Percentiles rank a stretch among this genome's conserved stretches.
Evolutionary conservation across 2,329 filamentous ascomycete genomes (phyloP).

Genomic region (Fusarium sp.): DNA sequence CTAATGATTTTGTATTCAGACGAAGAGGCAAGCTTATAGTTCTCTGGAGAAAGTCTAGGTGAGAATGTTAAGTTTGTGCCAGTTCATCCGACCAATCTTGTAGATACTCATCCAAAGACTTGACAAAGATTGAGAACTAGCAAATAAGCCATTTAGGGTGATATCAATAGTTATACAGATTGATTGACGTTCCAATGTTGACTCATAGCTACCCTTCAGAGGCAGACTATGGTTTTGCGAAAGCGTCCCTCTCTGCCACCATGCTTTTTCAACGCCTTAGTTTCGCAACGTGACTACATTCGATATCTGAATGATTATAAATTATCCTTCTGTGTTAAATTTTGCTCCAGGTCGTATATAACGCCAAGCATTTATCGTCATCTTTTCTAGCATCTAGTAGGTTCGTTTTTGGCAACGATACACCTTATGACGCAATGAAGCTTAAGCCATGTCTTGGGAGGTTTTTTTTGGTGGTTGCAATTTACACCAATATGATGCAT

Average conservation of each 20-base stretch:
- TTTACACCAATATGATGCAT: not conserved
- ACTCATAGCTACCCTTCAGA: not conserved
- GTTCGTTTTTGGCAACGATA: not conserved
- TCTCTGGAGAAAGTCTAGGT: rapidly evolving
- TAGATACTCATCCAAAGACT: not conserved
- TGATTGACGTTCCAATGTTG: not conserved
- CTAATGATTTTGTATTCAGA: rapidly evolving
- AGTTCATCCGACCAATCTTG: not conserved
- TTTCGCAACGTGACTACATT: too few relatives aligned
- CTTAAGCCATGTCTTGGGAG: not conserved
- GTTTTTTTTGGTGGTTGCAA: not conserved
- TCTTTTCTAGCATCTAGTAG: not conserved
- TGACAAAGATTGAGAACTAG: rapidly evolving
- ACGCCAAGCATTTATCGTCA: not conserved
- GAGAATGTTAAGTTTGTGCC: not conserved
- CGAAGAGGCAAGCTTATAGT: not conserved
- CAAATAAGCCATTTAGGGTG: not conserved
- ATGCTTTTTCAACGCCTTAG: rapidly evolving
- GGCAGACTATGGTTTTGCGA: not conserved
- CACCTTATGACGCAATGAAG: not conserved
- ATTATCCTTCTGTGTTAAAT: rapidly evolving
- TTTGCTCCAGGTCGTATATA: too few relatives aligned
- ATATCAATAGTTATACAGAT: not conserved
- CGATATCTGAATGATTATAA: rapidly evolving
- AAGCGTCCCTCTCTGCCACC: not conserved